Evolutionary conservation across 495 filamentous ascomycete species (phyloP), one percentile per base, ranked within the genome.

Genomic region (Penicillium turbatum): DNA sequence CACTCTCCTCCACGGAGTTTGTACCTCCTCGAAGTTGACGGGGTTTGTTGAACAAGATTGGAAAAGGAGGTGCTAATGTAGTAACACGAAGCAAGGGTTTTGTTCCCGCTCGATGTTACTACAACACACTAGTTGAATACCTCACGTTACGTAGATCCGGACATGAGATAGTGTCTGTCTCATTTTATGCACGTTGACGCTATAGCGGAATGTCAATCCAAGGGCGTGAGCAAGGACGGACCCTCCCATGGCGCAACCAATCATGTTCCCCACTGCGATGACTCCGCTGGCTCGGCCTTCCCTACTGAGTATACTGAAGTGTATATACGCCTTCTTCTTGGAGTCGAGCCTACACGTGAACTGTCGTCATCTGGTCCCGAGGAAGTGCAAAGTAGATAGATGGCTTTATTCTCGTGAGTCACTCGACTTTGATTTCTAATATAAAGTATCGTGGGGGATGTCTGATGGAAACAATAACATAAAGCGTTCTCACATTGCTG

Each of bases 131-230:
- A 4, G 21, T 24, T 24, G 21, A 24, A 4, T 24, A 2, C 21
- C 21, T 24, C 21, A 24, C 21, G 4, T 24, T 24, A n/a, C n/a
- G n/a, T n/a, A 24, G 21, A 24, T 24, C 21, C 21, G 2, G 4
- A 24, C 21, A 24, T 24, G 21, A 24, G 21, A 24, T 15, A 29
- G 31, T 32, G 35, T 6, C 5, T 24, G 8, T 30, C 6, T 47
- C n/a, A 3, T 32, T 13, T 4, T 24, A 34, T 34, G 43, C 17
- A 34, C 47, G 16, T 30, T 49, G 34, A 4, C 3, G 39, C 2
- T 34, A 36, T 21, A 60, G 30, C 32, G 54, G 61, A 64, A 66
- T 66, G 63, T 64, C 61, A 60, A 64, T 57, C 53, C 57, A 64
- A 66, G 63, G 63, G 63, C 63, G 63, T 38, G 53, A 42, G 48